Base-by-base conservation (phyloP, 805 yeast species). In the Nakazawaea wyomingensis region DNA sequence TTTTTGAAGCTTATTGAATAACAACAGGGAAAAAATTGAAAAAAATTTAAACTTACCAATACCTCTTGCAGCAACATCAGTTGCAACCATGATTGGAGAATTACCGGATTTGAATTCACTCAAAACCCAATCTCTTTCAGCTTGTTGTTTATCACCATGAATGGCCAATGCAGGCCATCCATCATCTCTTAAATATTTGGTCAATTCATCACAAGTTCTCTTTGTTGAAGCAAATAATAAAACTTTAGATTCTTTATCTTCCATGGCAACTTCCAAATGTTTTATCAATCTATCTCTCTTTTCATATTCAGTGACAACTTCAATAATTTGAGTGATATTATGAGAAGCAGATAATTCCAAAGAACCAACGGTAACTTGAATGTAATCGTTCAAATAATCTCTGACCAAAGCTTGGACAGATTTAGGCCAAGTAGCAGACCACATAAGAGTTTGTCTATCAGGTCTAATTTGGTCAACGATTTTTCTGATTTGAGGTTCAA, bases 351-450 rank as follows among this genome's bases (percentile, higher is more conserved):
- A 72, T 57, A 93, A 77, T 68, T 91, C 98, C 62, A 88, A 74
- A 46, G 98, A 93, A 67, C 99, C 99, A 65, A 93, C 72, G 59
- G 86, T 91, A 54, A 93, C 98, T 73, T 93, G 98, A 62, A 93
- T 91, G 60, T 91, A 93, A 64, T 93, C 96, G 44, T 78, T 68
- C 62, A 91, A 76, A 68, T 87, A 93, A 66, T 93, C 99, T 59
- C 83, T 78, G 53, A 97, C 95, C 61, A 93, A 76, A 54, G 81
- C 75, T 74, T 91, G 95, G 51, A 93, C 98, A 67, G 88, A 95
- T 77, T 90, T 91, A 58, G 99, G 99, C 99, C 99, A 93, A 44
- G 99, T 93, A 55, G 99, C 99, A 50, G 98, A 91, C 98, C 98
- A 93, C 97, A 93, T 88, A 57, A 91, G 76, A 48, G 99, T 93